Conservation (phyloP, 148 eudicot genomes). For the Vaccinium corymbosum region DNA sequence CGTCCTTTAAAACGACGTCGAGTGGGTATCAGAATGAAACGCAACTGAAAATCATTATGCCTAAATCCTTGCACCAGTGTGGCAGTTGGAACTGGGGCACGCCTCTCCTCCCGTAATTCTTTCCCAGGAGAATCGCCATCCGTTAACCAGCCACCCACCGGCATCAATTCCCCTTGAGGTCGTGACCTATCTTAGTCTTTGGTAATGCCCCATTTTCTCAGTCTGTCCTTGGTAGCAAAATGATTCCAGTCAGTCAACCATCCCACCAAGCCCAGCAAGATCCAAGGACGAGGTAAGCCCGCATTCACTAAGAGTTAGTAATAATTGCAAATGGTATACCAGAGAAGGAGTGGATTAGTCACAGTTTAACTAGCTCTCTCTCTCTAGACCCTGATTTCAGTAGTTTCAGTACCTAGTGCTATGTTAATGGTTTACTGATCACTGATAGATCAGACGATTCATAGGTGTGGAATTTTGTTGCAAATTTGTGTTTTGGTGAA, state of each 20-base stretch:
- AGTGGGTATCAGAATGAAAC: neutral
- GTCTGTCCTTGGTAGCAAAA: too few relatives aligned
- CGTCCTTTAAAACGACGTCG: too few relatives aligned
- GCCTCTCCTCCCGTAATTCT: conserved; percentile 35
- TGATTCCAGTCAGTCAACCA: too few relatives aligned
- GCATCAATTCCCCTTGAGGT: neutral
- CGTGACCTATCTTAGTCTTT: too few relatives aligned
- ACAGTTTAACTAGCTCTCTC: neutral
- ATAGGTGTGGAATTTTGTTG: neutral
- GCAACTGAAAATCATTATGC: conserved; percentile 37
- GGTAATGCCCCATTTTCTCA: too few relatives aligned
- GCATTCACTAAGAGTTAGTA: conserved; percentile 4
- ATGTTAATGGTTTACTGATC: neutral
- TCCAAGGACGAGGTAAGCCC: conserved; percentile 70
- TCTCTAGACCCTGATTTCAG: neutral
- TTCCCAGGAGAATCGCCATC: conserved; percentile 21
- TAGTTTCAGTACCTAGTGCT: neutral
- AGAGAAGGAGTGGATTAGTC: neutral
- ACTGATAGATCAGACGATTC: neutral
- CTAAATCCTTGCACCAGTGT: conserved; percentile 31
- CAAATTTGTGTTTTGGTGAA: neutral
- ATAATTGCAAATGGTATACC: neutral
- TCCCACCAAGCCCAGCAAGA: conserved; percentile 41
- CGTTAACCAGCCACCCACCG: too few relatives aligned
- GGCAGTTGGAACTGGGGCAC: conserved; percentile 24